Evolutionary conservation across 352 stramenopile genomes (phyloP), one percentile per base, ranked within the genome.

Genomic region (Globisporangium spinosum): DNA sequence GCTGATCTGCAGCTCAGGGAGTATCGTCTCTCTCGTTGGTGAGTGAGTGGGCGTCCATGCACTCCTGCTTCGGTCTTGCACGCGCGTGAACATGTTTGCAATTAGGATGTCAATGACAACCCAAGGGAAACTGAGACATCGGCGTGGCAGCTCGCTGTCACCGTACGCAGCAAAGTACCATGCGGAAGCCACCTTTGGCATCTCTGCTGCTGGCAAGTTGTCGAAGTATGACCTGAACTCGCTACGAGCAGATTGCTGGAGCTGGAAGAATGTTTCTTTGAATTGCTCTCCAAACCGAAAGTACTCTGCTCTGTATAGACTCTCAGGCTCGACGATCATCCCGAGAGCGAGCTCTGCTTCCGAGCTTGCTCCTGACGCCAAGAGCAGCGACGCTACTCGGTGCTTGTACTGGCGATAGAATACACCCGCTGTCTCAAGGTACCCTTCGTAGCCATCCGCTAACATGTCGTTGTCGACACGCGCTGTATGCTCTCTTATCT

Each of bases 241-340:
- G 17, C 62, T 57, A 6, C 74, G 77, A 64, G 90, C 90, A 6
- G 64, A 67, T 20, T 60, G 43, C 62, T 91, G 82, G 7, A 87
- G 70, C 1, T 56, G 57, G 32, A 83, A 83, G 68, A 90, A 91
- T 4, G 70, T 73, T 29, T 95, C 84, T 40, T 89, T 84, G 43
- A 82, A 91, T 43, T 81, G 78, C 51, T 91, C 86, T 20, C 84
- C 82, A 59, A 87, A 91, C 3, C 86, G 83, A 60, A 94, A 94
- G 65, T 94, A 94, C 29, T 94, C 79, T 3, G 80, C 77, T 32
- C 83, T 87, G 62, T 90, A 82, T 45, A 85, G 69, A 47, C 67
- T 89, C 47, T 75, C 71, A 3, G 77, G 74, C 22, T 89, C 77
- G 45, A 90, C 76, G 63, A 91, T 83, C 80, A 89, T 90, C 10